Conservation (phyloP, 371 early-diverging fungal genomes). For the Batrachochytrium dendrobatidis region DNA sequence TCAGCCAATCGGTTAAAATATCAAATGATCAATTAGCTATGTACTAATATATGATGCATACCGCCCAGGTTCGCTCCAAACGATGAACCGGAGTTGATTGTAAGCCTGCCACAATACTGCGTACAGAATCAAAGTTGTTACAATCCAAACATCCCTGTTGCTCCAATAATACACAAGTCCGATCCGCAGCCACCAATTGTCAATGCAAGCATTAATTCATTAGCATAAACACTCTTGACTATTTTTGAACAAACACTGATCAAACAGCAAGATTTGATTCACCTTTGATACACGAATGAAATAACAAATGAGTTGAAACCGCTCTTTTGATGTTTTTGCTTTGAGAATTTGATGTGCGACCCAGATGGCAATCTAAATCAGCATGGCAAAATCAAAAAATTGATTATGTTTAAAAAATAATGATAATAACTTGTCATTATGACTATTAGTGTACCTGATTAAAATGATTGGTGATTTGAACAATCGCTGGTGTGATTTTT, state of each 20-base stretch:
- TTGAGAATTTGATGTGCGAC: constrained; percentile 23
- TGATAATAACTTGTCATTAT: neutral
- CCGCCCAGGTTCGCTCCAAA: constrained; percentile 29
- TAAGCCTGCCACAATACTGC: constrained; percentile 26
- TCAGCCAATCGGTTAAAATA: neutral
- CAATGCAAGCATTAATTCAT: neutral
- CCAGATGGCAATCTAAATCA: constrained; percentile 20
- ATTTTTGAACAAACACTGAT: neutral
- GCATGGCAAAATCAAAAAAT: neutral
- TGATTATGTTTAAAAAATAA: neutral
- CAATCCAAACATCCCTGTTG: constrained; percentile 18
- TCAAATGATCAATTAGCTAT: neutral
- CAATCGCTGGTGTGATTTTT: constrained; percentile 18
- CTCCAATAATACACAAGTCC: neutral
- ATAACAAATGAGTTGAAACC: constrained; percentile 22
- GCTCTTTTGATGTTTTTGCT: constrained; percentile 15
- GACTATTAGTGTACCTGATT: constrained; percentile 14
- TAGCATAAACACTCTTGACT: neutral
- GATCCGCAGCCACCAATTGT: neutral
- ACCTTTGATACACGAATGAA: constrained; percentile 30
- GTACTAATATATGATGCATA: constrained; percentile 3
- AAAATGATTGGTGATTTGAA: constrained; percentile 24
- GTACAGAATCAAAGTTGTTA: constrained; percentile 24
- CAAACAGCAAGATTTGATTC: neutral
- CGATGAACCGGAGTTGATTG: constrained; percentile 29